phyloP scores from a whole-genome alignment of 768 basidiomycete genomes.

The Tylopilus rubrobrunneus region DNA sequence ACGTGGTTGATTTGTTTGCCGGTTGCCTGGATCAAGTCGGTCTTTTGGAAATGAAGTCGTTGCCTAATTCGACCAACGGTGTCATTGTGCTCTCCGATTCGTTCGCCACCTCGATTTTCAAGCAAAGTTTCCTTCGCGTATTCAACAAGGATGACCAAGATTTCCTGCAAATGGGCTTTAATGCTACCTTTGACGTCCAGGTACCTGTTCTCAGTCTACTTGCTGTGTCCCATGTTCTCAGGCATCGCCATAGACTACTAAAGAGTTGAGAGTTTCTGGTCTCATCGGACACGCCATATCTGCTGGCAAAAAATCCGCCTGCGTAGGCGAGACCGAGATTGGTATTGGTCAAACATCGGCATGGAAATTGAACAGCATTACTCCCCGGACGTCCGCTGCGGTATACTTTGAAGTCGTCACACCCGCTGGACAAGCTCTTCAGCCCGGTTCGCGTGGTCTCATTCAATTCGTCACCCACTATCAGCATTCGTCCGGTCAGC shows the following conservation, averaged over 20 bases:
- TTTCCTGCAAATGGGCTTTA: slow-evolving; percentile 95
- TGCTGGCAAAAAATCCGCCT: slow-evolving; percentile 92
- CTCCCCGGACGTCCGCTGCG: slow-evolving; percentile 79
- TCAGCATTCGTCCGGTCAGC: slow-evolving; percentile 95
- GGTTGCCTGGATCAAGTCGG: slow-evolving; percentile 99
- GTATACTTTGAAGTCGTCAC: slow-evolving; percentile 99
- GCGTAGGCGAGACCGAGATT: slow-evolving; percentile 98
- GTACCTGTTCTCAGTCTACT: slow-evolving; percentile 36
- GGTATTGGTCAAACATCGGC: slow-evolving; percentile 98
- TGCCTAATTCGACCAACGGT: slow-evolving; percentile 95
- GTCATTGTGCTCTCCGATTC: slow-evolving; percentile 95
- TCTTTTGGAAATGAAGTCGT: slow-evolving; percentile 92
- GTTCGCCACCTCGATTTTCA: slow-evolving; percentile 97
- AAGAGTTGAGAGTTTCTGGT: slow-evolving; percentile 97
- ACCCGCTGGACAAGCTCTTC: slow-evolving; percentile 89
- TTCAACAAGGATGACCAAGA: slow-evolving; percentile 94
- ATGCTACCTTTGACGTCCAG: slow-evolving; percentile 97
- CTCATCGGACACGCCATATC: slow-evolving; percentile 98
- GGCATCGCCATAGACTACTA: slow-evolving; percentile 76
- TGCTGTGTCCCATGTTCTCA: not conserved
- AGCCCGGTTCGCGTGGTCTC: slow-evolving; percentile 85
- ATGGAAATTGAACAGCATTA: slow-evolving; percentile 94
- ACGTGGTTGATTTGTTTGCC: slow-evolving; percentile 92
- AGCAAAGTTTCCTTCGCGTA: slow-evolving; percentile 92
- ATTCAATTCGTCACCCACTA: slow-evolving; percentile 99